phyloP scores from a whole-genome alignment of 2,329 filamentous ascomycete species.

The Periglandula ipomoeae region DNA sequence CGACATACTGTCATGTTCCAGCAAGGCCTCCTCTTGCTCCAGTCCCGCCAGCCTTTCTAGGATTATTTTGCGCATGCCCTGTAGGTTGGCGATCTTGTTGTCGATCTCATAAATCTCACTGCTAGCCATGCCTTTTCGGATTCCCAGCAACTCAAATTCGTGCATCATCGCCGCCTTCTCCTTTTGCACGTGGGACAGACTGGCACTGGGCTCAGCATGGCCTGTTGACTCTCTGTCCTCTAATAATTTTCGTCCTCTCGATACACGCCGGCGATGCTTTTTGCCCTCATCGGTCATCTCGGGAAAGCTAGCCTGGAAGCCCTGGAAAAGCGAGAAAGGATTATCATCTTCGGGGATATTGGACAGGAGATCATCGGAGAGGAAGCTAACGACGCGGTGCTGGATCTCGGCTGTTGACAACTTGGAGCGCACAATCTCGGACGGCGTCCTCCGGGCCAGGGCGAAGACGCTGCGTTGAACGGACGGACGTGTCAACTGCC shows the following conservation, averaged over 20 bases:
- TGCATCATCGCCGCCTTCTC: constrained; percentile 75
- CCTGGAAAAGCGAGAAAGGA: constrained; percentile 88
- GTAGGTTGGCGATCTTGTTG: constrained; percentile 88
- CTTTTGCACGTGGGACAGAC: constrained; percentile 65
- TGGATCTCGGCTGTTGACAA: constrained; percentile 89
- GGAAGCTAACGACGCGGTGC: constrained; percentile 77
- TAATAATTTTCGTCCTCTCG: constrained; percentile 68
- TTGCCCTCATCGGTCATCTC: constrained; percentile 59
- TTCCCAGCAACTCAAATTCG: constrained; percentile 79
- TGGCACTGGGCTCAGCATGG: constrained; percentile 48
- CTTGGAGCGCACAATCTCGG: constrained; percentile 84
- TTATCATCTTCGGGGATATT: constrained; percentile 85
- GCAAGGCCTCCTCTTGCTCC: constrained; percentile 80
- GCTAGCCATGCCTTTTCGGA: constrained; percentile 96
- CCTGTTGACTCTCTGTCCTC: constrained; percentile 45
- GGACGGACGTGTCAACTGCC: constrained; percentile 73
- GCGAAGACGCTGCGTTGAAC: constrained; percentile 88
- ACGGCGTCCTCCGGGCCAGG: constrained; percentile 83
- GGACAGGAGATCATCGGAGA: constrained; percentile 80
- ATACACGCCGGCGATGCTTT: constrained; percentile 61
- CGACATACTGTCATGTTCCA: constrained; percentile 85
- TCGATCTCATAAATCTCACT: constrained; percentile 95
- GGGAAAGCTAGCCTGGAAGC: constrained; percentile 85
- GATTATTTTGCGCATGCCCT: constrained; percentile 86
- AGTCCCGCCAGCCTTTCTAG: constrained; percentile 75